phyloP scores from a whole-genome alignment of 1,284 basidiomycete genomes.

The Golubevia pallescens region DNA sequence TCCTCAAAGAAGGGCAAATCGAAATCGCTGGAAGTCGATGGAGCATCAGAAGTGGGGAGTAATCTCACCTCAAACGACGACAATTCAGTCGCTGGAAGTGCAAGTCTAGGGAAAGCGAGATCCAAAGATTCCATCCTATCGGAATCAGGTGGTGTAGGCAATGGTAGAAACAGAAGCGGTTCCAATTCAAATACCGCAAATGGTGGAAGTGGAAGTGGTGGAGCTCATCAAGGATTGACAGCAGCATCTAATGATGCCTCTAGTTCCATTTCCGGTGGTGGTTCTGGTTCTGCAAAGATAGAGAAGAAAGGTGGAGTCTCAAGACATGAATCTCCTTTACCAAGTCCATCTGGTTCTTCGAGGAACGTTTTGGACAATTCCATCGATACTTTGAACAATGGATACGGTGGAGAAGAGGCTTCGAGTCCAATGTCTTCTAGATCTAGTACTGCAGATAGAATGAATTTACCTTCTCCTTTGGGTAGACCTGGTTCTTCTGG shows the following conservation, averaged over 20 bases:
- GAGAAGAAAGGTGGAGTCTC: slow-evolving; percentile 50
- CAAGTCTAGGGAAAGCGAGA: slow-evolving; percentile 14
- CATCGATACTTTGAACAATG: neutral
- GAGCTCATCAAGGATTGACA: slow-evolving; percentile 3
- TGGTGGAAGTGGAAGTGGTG: neutral
- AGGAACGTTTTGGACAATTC: slow-evolving; percentile 15
- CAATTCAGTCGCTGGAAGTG: slow-evolving; percentile 21
- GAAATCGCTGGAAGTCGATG: slow-evolving; percentile 32
- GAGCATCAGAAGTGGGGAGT: neutral
- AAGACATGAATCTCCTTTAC: slow-evolving; percentile 48
- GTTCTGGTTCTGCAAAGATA: slow-evolving; percentile 22
- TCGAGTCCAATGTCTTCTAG: slow-evolving; percentile 1
- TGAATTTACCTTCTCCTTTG: neutral
- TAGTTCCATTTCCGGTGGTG: neutral
- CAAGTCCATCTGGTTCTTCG: slow-evolving; percentile 43
- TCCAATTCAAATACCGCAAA: slow-evolving; percentile 11
- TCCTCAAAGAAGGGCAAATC: slow-evolving; percentile 53
- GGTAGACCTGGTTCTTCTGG: slow-evolving; percentile 1
- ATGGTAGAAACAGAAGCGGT: slow-evolving; percentile 5
- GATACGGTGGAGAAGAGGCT: slow-evolving; percentile 1
- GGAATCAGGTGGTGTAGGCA: neutral
- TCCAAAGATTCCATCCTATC: slow-evolving; percentile 6
- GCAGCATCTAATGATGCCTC: slow-evolving; percentile 10
- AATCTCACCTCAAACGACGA: slow-evolving; percentile 15
- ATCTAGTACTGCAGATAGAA: neutral